Conservation (phyloP, 2,329 filamentous ascomycete species). For the Paramyrothecium roridum region DNA sequence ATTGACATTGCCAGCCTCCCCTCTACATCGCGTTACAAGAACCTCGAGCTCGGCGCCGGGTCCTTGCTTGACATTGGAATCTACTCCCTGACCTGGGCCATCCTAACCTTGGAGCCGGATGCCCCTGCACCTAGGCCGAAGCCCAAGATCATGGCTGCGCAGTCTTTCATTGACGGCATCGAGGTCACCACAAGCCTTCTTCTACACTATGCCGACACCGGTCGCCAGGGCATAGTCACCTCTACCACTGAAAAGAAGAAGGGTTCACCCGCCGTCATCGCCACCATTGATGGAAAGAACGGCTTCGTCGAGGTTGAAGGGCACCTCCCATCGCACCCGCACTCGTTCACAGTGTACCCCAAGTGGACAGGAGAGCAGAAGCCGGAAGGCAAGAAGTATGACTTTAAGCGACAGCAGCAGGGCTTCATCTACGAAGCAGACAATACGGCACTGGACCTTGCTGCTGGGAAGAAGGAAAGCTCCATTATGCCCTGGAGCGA, state of each 20-base stretch:
- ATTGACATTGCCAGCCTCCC: conserved; percentile 27
- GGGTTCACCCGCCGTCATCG: conserved; percentile 18
- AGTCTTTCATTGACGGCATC: conserved; percentile 29
- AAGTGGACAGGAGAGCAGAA: conserved; percentile 12
- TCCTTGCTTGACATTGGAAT: conserved; percentile 40
- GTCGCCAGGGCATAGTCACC: conserved; percentile 37
- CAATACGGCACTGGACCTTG: conserved; percentile 34
- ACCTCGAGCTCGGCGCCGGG: conserved; percentile 37
- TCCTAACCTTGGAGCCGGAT: conserved; percentile 27
- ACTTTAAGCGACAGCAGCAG: conserved; percentile 26
- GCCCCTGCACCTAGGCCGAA: conserved; percentile 3
- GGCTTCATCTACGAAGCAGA: conserved; percentile 10
- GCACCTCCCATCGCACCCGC: conserved; percentile 23
- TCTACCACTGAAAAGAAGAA: conserved; percentile 27
- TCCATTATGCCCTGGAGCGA: conserved; percentile 41
- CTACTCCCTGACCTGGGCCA: conserved; percentile 38
- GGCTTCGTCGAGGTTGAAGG: conserved; percentile 35
- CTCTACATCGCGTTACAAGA: conserved; percentile 27
- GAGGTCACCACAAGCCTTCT: conserved; percentile 33
- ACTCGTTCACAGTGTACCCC: conserved; percentile 30
- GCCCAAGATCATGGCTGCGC: conserved; percentile 32
- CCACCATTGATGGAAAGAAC: conserved; percentile 36
- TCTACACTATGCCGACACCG: conserved; percentile 30
- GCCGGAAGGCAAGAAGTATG: conserved; percentile 23
- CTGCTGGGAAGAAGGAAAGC: conserved; percentile 32